Evolutionary conservation across 2,329 filamentous ascomycete species (phyloP), one percentile per base, ranked within the genome.

Genomic region (Aureobasidium sp.): DNA sequence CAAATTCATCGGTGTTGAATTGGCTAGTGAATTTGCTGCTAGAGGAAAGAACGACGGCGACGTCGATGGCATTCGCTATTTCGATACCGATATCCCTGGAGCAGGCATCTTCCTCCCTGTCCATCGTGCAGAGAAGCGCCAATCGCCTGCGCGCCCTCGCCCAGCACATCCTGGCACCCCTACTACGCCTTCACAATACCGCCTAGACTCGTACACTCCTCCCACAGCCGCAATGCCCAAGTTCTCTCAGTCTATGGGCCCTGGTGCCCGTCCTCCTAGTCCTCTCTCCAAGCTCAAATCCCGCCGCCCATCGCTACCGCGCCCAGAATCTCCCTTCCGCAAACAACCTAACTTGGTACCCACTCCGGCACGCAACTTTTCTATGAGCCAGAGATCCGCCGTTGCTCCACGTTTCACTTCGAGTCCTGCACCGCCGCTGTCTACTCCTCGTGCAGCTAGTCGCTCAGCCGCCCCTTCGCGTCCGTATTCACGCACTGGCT

Each of bases 21-120:
- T 99, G 66, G 85, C 87, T 69, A 79, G 84, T 59, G 89, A 96
- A 67, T 95, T 88, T 78, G 89, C 91, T 37, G 75, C 82, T 57
- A 85, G 88, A 71, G 94, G 94, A 37, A 99, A 99, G 80, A 99
- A 99, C 72, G 95, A 84, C 70, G 94, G 94, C 66, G 92, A 96
- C 74, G 94, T 97, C 61, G 93, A 97, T 68, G 94, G 80, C 44
- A 79, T 79, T 63, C 79, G 79, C 62, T 99, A 99, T 76, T 99
- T 99, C 74, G 82, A 80, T 39, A 96, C 94, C 12, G 82, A 82
- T 3, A 77, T 87, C 26, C 84, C 90, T 0, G 91, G 91, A 65
- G 86, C 94, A 2, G 94, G 94, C 64, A 97, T 99, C 70, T 99
- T 99, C 72, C 82, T 99, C 15, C 94, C 94, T 3, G 79, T 94